Conservation (phyloP, 2,329 filamentous ascomycete genomes). For the Penicillium brevicompactum region DNA sequence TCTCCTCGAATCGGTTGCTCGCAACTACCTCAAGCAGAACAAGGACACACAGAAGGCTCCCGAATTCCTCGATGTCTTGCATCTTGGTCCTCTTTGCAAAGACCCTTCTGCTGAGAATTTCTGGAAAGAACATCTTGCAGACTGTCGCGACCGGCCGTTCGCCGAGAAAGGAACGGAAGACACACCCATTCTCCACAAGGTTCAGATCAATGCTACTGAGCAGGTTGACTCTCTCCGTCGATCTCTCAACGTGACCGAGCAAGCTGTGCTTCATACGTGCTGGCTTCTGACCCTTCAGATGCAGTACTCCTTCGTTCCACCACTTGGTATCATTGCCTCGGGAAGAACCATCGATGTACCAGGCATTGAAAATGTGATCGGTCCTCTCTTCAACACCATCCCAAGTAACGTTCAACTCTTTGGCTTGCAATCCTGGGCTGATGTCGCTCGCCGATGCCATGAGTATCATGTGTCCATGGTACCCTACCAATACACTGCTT, state of each 20-base stretch:
- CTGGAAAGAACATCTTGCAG: slow-evolving; percentile 64
- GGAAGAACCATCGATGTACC: slow-evolving; percentile 71
- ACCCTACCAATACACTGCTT: slow-evolving; percentile 74
- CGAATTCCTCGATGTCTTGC: slow-evolving; percentile 66
- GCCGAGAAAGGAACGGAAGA: slow-evolving; percentile 6
- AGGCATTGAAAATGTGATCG: slow-evolving; percentile 67
- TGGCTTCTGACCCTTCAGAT: slow-evolving; percentile 68
- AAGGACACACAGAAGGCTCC: slow-evolving; percentile 36
- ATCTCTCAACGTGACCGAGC: slow-evolving; percentile 71
- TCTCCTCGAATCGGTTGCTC: slow-evolving; percentile 62
- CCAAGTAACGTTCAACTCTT: slow-evolving; percentile 63
- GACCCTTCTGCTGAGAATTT: slow-evolving; percentile 59
- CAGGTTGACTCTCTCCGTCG: slow-evolving; percentile 58
- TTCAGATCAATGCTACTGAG: slow-evolving; percentile 37
- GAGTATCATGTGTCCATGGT: slow-evolving; percentile 68
- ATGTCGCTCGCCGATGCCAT: slow-evolving; percentile 67
- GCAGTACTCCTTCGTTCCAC: slow-evolving; percentile 50
- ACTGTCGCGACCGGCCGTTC: slow-evolving; percentile 26
- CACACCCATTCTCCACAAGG: slow-evolving; percentile 19
- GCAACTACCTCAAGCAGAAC: slow-evolving; percentile 49
- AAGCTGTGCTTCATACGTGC: slow-evolving; percentile 73
- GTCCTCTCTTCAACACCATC: slow-evolving; percentile 88
- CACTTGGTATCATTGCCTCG: slow-evolving; percentile 75
- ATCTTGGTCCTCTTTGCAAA: slow-evolving; percentile 66
- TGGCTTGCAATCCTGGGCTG: slow-evolving; percentile 57